These are phyloP conservation scores for Schwanniomyces vanrijiae DNA, from an alignment of 805 yeast genomes.

Conservation along the genomic window DNA sequence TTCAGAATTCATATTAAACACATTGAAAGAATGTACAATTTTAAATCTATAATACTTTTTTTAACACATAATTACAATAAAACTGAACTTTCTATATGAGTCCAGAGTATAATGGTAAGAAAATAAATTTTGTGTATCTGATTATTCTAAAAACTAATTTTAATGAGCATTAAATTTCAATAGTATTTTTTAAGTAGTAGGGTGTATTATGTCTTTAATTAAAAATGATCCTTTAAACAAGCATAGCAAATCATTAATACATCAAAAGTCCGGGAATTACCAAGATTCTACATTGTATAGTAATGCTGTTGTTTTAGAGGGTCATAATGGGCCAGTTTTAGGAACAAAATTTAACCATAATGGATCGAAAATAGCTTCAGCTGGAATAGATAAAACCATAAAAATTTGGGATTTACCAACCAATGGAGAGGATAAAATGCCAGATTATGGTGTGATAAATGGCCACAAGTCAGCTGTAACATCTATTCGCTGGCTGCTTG, in stretches of 20 bases:
- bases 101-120: too few species aligned
- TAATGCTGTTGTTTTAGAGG: slow-evolving; percentile 41
- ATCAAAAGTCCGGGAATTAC: neutral
- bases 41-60: slow-evolving; percentile 33
- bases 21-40: slow-evolving; percentile 16
- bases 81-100: too few species aligned
- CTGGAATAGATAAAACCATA: slow-evolving; percentile 57
- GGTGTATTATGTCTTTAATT: neutral
- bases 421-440: slow-evolving; percentile 13
- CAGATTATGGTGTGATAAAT: slow-evolving; percentile 45
- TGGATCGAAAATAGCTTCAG: slow-evolving; percentile 59
- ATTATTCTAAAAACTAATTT: neutral
- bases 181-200: neutral
- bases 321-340: slow-evolving; percentile 56
- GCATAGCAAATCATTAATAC: neutral
- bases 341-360: slow-evolving; percentile 50
- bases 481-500: slow-evolving; percentile 52
- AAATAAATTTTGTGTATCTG: neutral
- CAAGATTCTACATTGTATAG: slow-evolving; percentile 15
- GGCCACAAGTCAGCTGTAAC: slow-evolving; percentile 71
- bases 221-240: neutral
- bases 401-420: slow-evolving; percentile 46
- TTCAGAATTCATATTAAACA: neutral
- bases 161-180: neutral
- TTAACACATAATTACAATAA: too few species aligned